Conservation (phyloP, 2,329 filamentous ascomycete species). For the Aspergillus sp. region DNA sequence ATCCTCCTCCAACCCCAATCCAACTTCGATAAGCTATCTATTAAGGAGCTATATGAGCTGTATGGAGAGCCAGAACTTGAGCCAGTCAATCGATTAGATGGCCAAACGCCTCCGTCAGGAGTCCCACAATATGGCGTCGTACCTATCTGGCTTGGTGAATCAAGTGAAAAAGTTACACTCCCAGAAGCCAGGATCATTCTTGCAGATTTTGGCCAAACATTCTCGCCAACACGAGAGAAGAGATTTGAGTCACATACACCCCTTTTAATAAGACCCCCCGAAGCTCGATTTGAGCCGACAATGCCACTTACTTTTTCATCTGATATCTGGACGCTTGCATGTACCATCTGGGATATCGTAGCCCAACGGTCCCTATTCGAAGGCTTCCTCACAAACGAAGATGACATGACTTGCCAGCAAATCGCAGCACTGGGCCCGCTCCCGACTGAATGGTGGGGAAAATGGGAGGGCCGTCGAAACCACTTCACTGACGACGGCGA, state of each 20-base stretch:
- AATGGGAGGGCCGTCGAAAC: background rate
- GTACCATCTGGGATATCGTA: background rate
- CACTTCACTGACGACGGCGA: background rate
- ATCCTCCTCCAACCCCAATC: background rate
- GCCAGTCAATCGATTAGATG: background rate
- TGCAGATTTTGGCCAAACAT: slow-evolving; percentile 7
- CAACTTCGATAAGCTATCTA: background rate
- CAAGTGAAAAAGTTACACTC: background rate
- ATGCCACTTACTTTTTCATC: background rate
- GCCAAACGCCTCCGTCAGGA: background rate
- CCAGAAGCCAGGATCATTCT: background rate
- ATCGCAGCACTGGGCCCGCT: background rate
- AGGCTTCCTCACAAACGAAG: background rate
- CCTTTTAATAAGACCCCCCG: background rate
- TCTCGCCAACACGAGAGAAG: background rate
- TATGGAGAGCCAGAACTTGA: background rate
- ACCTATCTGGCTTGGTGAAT: background rate
- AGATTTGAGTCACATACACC: background rate
- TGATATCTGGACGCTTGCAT: background rate
- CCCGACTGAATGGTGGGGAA: background rate
- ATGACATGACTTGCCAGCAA: background rate
- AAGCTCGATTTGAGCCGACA: background rate
- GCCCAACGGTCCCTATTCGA: background rate
- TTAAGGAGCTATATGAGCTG: background rate
- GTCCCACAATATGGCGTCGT: slow-evolving; percentile 6